Percentiles rank a stretch among this genome's conserved stretches.
Conservation (phyloP, 139 green algal species). For the Chlamydomonas sp. region DNA sequence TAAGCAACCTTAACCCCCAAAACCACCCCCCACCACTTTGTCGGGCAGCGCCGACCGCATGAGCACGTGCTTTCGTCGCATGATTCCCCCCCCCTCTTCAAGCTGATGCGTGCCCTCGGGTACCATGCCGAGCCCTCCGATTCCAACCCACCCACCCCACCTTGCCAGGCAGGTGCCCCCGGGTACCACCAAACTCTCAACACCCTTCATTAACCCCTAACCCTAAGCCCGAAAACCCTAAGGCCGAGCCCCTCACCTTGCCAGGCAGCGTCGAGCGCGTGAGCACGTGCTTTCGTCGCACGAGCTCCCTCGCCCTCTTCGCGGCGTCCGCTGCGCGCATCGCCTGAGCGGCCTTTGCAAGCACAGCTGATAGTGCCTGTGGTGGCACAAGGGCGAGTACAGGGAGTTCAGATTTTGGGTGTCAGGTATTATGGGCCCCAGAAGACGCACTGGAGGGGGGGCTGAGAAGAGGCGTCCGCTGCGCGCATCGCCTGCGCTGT, state of each 20-base stretch:
- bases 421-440: too few relatives aligned
- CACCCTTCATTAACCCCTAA: too few relatives aligned
- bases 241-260: conserved; percentile 97
- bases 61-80: conserved; percentile 88
- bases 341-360: conserved; percentile 33
- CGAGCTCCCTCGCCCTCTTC: conserved; percentile 87
- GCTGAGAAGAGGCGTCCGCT: conserved; percentile 90
- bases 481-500: conserved; percentile 43
- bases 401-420: too few relatives aligned
- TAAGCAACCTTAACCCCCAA: too few relatives aligned
- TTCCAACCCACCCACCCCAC: too few relatives aligned
- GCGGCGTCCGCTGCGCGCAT: conserved; percentile 82
- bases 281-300: conserved; percentile 88
- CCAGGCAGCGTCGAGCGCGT: conserved; percentile 80
- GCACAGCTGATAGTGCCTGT: conserved; percentile 23
- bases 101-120: too few relatives aligned
- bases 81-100: conserved; percentile 87
- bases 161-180: too few relatives aligned
- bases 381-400: too few relatives aligned
- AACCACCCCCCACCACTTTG: conserved; percentile 96
- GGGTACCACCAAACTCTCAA: too few relatives aligned
- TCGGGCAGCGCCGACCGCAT: conserved; percentile 79
- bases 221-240: too few relatives aligned
- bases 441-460: too few relatives aligned
- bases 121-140: too few relatives aligned